Base-by-base conservation (phyloP, 2,329 filamentous ascomycete genomes). In the Fusarium albosuccineum region DNA sequence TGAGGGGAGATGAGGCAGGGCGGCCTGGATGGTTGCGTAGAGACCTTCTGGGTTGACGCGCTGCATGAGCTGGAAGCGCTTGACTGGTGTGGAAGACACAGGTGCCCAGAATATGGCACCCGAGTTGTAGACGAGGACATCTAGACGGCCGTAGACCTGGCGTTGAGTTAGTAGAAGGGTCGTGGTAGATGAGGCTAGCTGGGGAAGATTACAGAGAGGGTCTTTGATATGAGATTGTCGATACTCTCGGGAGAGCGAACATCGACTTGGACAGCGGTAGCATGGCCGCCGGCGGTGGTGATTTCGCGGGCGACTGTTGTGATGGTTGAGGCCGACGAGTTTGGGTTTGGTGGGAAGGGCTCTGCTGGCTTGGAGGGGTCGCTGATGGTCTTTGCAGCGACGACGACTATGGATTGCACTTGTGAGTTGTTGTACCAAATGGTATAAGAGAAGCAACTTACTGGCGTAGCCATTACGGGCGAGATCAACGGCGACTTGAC, bases 61-160 rank as follows among this genome's bases (percentile, higher is more conserved):
- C 78, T 94, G 91, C 89, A 94, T 92, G 68, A 91, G 85, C 75
- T 89, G 88, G 80, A 93, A 95, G n/a, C 92, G 86, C 77, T 91
- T 91, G 67, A 91, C 81, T 0, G 91, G 90, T 0, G 92, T 95
- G 46, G 89, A 86, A 52, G 89, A 85, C 0, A 97, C 88, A 2
- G 90, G 86, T 0, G 90, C 86, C 92, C 92, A 95, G 90, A 91
- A 96, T 68, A 97, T 94, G 3, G 93, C 93, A 40, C 93, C 93
- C 0, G 90, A 89, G 76, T 96, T 97, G 82, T 97, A 97, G 49
- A 96, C 78, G 3, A 97, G 79, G 1, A 91, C 90, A 74, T 96
- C 92, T 4, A 97, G 81, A 22, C 85, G 86, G 42, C 85, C 84
- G 71, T 91, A 90, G 5, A 77, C 81, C 71, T 87, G 46, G 42